phyloP scores from a whole-genome alignment of 345 rosid genomes.

The Brassica incana region DNA sequence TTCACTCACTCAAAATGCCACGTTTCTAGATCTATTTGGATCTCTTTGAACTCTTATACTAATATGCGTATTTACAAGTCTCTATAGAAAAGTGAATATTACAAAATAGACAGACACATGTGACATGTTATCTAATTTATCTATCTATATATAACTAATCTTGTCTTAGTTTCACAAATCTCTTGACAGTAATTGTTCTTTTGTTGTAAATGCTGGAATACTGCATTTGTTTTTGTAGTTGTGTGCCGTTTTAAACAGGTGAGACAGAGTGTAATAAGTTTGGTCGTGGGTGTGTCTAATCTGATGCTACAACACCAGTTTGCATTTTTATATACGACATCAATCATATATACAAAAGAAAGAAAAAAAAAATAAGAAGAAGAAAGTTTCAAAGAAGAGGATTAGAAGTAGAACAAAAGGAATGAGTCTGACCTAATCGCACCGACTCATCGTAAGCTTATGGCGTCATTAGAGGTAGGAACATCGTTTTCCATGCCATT shows the following conservation, averaged over 20 bases:
- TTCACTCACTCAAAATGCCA: not conserved
- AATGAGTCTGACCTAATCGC: constrained; percentile 32
- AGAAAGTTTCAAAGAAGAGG: not conserved
- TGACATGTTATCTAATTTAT: not conserved
- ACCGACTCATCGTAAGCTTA: constrained; percentile 30
- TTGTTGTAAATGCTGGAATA: not conserved
- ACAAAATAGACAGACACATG: not conserved
- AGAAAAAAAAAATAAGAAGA: not conserved
- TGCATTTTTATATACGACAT: not conserved
- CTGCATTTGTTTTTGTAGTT: not conserved
- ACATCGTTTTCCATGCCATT: constrained; percentile 22
- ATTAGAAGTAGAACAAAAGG: not conserved
- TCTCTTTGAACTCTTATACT: not conserved
- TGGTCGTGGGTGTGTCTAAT: constrained; percentile 9
- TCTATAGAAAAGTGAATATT: not conserved
- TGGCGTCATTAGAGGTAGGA: constrained; percentile 23
- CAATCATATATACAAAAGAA: not conserved
- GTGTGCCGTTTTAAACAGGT: not conserved
- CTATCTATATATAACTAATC: not conserved
- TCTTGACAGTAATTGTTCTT: not conserved
- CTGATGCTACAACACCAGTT: not conserved
- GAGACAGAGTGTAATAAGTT: constrained; percentile 3
- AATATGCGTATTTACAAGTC: not conserved
- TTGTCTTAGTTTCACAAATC: not conserved
- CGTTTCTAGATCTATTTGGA: not conserved